These are phyloP conservation scores for Parathielavia appendiculata DNA, from an alignment of 495 filamentous ascomycete species.

Conservation along the genomic window DNA sequence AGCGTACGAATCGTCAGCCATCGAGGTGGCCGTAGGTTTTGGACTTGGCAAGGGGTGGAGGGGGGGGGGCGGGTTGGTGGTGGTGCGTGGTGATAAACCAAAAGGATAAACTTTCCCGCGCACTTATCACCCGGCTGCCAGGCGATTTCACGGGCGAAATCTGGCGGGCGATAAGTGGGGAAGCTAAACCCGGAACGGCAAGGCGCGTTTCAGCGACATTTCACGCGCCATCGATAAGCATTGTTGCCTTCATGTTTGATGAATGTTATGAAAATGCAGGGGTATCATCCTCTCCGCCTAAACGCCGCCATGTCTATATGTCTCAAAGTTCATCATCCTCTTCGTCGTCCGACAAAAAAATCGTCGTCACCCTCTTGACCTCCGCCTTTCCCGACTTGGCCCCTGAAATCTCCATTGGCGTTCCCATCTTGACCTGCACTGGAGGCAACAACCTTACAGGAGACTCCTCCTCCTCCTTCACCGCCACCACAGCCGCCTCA, in stretches of 20 bases:
- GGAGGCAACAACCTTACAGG: background rate
- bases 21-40: background rate
- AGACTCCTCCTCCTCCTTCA: constrained; percentile 3
- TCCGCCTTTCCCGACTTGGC: constrained; percentile 12
- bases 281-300: constrained; percentile 7
- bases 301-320: background rate
- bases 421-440: constrained; percentile 8
- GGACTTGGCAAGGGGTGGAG: background rate
- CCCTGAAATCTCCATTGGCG: background rate
- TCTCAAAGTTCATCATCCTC: constrained; percentile 28
- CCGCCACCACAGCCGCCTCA: background rate
- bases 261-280: background rate
- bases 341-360: constrained; percentile 27
- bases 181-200: background rate
- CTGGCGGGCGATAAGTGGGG: background rate
- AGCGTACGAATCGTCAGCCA: background rate
- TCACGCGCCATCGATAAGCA: too few species aligned
- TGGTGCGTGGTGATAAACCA: background rate
- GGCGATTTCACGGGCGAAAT: background rate
- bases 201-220: background rate
- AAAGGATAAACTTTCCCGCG: background rate
- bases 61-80: background rate
- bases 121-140: background rate
- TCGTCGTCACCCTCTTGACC: constrained; percentile 12
- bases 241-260: too few species aligned